phyloP scores from a whole-genome alignment of 768 basidiomycete genomes.

The Cystoderma amianthinum region DNA sequence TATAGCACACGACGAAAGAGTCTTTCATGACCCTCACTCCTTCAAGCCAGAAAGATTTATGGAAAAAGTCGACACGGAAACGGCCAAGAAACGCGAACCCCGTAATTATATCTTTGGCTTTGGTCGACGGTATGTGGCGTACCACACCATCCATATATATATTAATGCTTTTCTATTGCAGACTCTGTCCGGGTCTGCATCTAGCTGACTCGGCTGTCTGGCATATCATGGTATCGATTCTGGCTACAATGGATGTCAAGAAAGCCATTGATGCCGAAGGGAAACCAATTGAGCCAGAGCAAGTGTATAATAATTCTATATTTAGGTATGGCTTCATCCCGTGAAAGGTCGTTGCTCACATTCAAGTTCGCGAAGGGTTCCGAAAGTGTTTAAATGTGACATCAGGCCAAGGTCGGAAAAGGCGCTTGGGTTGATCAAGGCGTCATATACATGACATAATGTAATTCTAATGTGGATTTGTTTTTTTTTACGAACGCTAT shows the following conservation, averaged over 20 bases:
- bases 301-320: slow-evolving; percentile 52
- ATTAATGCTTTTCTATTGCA: slow-evolving; percentile 9
- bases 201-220: slow-evolving; percentile 60
- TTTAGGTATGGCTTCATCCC: slow-evolving; percentile 42
- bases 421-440: slow-evolving; percentile 30
- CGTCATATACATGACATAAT: too few relatives aligned
- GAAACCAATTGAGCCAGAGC: slow-evolving; percentile 34
- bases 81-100: slow-evolving; percentile 19
- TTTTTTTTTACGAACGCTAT: too few relatives aligned
- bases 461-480: too few relatives aligned
- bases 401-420: slow-evolving; percentile 44
- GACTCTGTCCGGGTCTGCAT: slow-evolving; percentile 58
- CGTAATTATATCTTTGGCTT: slow-evolving; percentile 31
- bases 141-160: neutral
- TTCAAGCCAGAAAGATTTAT: slow-evolving; percentile 54
- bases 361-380: slow-evolving; percentile 26
- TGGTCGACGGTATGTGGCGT: slow-evolving; percentile 29
- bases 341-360: neutral
- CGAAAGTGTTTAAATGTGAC: slow-evolving; percentile 39
- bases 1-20: slow-evolving; percentile 38
- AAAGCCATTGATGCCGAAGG: slow-evolving; percentile 48
- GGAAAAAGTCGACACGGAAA: slow-evolving; percentile 19
- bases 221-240: slow-evolving; percentile 46
- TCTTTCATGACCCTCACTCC: slow-evolving; percentile 40
- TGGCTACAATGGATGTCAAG: slow-evolving; percentile 50